Base-by-base conservation (phyloP, 2,329 filamentous ascomycete species). In the Alternaria metachromatica region DNA sequence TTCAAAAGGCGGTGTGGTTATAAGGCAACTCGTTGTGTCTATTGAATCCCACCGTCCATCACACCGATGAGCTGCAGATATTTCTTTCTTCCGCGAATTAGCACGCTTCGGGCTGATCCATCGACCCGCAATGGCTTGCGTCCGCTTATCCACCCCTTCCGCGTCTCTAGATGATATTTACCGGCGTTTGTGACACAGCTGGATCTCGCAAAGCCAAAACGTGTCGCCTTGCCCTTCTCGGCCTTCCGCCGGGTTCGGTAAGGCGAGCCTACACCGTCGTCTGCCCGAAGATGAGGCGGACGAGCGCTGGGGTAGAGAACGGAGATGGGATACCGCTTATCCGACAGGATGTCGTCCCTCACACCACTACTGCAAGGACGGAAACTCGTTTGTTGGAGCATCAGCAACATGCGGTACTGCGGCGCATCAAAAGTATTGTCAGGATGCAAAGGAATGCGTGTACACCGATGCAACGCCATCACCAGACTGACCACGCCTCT, bases 331-430 rank as follows among this genome's bases (percentile, higher is more conserved):
- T 62, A 67, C 64, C 66, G 48, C 67, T 65, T 64, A 65, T 67
- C 70, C 67, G 65, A 65, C 60, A 56, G 51, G 20, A 55, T 62
- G 58, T 66, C 46, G 64, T 67, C 54, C 65, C 62, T 66, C 66
- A 62, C 28, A 56, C 49, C 50, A 55, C 71, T 68, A 63, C 68
- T 74, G 73, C 73, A 72, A 66, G 63, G 62, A 66, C 68, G 65
- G 68, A 69, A 41, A 64, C 68, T 69, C 65, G 64, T 70, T 70
- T 66, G 71, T 37, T 53, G 49, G 37, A 64, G 59, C 63, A 57
- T 57, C 49, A 62, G 60, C 37, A 64, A 23, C 7, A 67, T 75
- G 69, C 67, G 62, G 58, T 64, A 62, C 63, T 53, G 62, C 62
- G 69, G 72, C 72, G 67, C 65, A 49, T 43, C 50, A 60, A 62